Evolutionary conservation across 1,284 basidiomycete genomes (phyloP).

Genomic region (Cystobasidium pallidum): DNA sequence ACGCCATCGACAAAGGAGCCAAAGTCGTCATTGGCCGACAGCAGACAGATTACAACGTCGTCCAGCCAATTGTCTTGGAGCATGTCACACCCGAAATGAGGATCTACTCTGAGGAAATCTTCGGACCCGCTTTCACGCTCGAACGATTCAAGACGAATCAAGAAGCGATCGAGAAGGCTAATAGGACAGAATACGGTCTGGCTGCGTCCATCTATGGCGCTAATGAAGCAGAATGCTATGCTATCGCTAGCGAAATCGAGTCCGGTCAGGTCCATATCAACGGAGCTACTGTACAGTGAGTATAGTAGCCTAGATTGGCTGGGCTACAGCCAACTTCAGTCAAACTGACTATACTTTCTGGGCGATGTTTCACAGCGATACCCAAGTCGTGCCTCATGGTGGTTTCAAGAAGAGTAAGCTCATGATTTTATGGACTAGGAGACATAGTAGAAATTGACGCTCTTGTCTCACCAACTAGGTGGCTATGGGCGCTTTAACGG

Average conservation of each 20-base stretch:
- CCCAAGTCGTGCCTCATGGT: constrained; percentile 33
- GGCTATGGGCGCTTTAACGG: constrained; percentile 22
- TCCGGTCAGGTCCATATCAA: constrained; percentile 53
- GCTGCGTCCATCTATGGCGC: constrained; percentile 53
- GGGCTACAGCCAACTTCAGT: too few species aligned
- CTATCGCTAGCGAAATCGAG: constrained; percentile 51
- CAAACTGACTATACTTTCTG: too few species aligned
- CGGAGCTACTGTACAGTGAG: constrained; percentile 40
- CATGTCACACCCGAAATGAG: constrained; percentile 63
- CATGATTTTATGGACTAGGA: neutral
- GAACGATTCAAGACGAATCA: constrained; percentile 50
- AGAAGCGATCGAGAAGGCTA: constrained; percentile 54
- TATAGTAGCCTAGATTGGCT: too few species aligned
- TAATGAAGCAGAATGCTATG: constrained; percentile 30
- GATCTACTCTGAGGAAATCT: constrained; percentile 60
- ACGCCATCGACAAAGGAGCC: constrained; percentile 64
- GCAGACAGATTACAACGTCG: constrained; percentile 53
- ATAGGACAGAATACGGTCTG: constrained; percentile 53
- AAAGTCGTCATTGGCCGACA: constrained; percentile 54
- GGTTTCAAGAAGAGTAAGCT: constrained; percentile 38
- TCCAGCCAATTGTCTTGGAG: constrained; percentile 64
- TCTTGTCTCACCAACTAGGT: neutral
- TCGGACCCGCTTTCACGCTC: constrained; percentile 62
- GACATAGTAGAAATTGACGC: neutral
- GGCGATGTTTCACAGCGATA: constrained; percentile 13